Percentiles rank a stretch among this genome's conserved stretches.
Evolutionary conservation across 139 green algal genomes (phyloP).

Genomic region (Coelastrella sp.): DNA sequence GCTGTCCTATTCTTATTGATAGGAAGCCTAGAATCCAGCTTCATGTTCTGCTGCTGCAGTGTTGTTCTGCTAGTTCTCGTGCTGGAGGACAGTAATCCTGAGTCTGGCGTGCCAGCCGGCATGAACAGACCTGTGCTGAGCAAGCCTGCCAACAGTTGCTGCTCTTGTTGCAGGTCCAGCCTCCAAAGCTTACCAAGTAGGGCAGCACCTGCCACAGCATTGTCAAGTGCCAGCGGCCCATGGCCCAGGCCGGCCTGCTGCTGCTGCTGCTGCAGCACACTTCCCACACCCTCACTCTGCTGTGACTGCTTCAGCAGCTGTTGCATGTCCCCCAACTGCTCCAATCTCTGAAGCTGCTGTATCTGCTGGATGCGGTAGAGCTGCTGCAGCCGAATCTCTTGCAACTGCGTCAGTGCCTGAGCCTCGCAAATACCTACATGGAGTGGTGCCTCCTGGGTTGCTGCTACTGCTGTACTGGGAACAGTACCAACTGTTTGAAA

Average conservation of each 20-base stretch:
- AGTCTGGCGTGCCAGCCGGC: too few species aligned
- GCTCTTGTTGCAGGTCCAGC: background rate
- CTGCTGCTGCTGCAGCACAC: background rate
- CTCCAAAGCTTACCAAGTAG: background rate
- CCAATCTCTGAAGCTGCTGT: background rate
- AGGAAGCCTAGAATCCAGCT: background rate
- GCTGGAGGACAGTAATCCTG: background rate
- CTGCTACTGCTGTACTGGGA: too few species aligned
- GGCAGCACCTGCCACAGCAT: background rate
- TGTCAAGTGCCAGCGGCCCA: background rate
- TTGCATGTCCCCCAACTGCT: background rate
- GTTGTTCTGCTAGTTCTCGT: background rate
- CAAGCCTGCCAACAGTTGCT: background rate
- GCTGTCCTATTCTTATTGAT: too few species aligned
- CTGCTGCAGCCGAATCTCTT: background rate
- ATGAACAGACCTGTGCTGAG: background rate
- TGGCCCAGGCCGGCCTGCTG: background rate
- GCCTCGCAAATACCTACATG: too few species aligned
- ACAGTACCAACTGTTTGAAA: too few species aligned
- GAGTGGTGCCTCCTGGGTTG: background rate
- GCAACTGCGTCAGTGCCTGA: background rate
- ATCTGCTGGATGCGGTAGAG: background rate
- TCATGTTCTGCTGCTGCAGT: background rate
- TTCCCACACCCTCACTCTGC: too few species aligned
- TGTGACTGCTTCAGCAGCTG: background rate